phyloP scores from a whole-genome alignment of 805 yeast genomes.

The Lachancea sp. region DNA sequence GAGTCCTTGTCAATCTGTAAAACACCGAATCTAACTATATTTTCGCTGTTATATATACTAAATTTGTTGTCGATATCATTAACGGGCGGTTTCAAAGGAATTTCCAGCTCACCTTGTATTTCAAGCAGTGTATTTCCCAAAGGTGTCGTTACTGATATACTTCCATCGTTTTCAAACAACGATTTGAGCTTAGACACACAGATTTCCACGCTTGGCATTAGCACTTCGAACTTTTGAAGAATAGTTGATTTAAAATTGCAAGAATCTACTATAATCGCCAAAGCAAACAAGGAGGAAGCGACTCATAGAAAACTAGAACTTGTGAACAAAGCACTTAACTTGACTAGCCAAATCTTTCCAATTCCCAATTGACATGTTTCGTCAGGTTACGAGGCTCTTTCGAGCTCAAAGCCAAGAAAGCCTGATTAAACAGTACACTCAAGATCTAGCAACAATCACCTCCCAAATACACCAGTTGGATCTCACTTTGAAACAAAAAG shows the following conservation, averaged over 20 bases:
- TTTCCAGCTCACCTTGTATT: conserved; percentile 65
- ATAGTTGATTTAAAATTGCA: too few relatives aligned
- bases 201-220: conserved; percentile 28
- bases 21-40: conserved; percentile 25
- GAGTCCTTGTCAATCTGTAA: conserved; percentile 18
- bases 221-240: neutral
- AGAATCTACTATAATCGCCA: too few relatives aligned
- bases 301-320: too few relatives aligned
- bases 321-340: too few relatives aligned
- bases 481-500: conserved; percentile 17
- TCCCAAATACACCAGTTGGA: conserved; percentile 26
- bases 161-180: conserved; percentile 15
- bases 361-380: too few relatives aligned
- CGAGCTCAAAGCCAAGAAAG: conserved; percentile 12
- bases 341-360: too few relatives aligned
- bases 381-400: conserved; percentile 2
- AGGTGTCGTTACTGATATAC: conserved; percentile 34
- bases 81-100: conserved; percentile 38
- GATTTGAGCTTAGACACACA: conserved; percentile 19
- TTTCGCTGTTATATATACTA: conserved; percentile 14
- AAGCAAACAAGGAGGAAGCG: too few relatives aligned
- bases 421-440: conserved; percentile 25
- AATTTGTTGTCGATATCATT: conserved; percentile 27
- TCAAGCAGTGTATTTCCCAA: conserved; percentile 57
- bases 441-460: conserved; percentile 26